These are phyloP conservation scores for Singerocomus rubriflavus DNA, from an alignment of 1,284 basidiomycete species.

Conservation along the genomic window DNA sequence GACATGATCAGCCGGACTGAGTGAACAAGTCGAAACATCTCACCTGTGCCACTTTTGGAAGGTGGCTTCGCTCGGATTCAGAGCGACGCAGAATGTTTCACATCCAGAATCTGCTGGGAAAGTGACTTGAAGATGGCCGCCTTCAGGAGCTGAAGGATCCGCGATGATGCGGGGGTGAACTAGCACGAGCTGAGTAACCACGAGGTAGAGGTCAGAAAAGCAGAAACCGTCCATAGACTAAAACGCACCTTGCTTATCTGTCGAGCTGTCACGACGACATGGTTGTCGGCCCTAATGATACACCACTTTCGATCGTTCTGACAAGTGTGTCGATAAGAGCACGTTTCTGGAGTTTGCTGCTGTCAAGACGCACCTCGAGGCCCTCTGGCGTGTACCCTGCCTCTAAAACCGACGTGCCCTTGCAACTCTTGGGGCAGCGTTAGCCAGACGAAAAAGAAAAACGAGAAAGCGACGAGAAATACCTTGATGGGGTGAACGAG, in stretches of 20 bases:
- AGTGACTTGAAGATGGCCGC: constrained; percentile 48
- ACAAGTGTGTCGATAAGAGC: background rate
- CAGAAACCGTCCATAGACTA: background rate
- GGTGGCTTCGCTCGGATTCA: constrained; percentile 48
- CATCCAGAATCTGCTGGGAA: constrained; percentile 59
- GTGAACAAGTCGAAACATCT: constrained; percentile 20
- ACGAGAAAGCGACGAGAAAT: constrained; percentile 3
- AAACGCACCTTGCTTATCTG: constrained; percentile 53
- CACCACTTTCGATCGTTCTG: constrained; percentile 71
- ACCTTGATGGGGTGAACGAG: constrained; percentile 70
- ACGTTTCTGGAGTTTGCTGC: background rate
- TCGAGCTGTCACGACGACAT: constrained; percentile 62
- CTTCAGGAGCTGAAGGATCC: constrained; percentile 43
- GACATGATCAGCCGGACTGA: constrained; percentile 11
- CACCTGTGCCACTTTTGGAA: constrained; percentile 57
- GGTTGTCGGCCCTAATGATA: constrained; percentile 54
- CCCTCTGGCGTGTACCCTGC: constrained; percentile 57
- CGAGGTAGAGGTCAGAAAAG: background rate
- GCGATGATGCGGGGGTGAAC: constrained; percentile 53
- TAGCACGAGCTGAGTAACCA: constrained; percentile 56
- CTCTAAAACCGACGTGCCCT: constrained; percentile 56
- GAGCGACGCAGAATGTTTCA: constrained; percentile 54
- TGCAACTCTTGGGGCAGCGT: constrained; percentile 49
- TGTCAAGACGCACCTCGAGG: constrained; percentile 49
- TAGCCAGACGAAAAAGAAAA: constrained; percentile 3